Conservation (phyloP, 2,329 filamentous ascomycete genomes). For the Xylaria sp. region DNA sequence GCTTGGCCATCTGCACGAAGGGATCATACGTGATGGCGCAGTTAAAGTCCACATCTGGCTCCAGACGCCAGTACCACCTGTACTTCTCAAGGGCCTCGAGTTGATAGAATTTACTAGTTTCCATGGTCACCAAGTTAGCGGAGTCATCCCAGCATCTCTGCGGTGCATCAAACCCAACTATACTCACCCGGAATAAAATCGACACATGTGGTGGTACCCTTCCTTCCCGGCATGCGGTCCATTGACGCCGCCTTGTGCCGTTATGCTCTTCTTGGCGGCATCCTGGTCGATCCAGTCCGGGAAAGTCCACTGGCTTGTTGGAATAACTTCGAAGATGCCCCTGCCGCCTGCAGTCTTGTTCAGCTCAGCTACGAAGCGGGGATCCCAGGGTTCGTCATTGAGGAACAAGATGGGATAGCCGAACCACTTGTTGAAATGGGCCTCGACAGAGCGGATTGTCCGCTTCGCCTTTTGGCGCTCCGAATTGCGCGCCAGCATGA, state of each 20-base stretch:
- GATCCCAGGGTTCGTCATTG: conserved; percentile 51
- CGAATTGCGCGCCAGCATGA: conserved; percentile 54
- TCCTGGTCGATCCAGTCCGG: conserved; percentile 44
- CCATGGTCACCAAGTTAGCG: conserved; percentile 7
- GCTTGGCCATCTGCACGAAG: conserved; percentile 52
- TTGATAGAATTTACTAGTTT: conserved; percentile 49
- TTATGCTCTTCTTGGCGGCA: conserved; percentile 43
- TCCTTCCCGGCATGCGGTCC: conserved; percentile 48
- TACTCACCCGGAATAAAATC: conserved; percentile 52
- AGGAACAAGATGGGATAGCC: conserved; percentile 54
- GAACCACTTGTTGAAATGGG: conserved; percentile 54
- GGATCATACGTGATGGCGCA: conserved; percentile 56
- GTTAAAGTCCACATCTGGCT: conserved; percentile 51
- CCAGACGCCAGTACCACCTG: conserved; percentile 55
- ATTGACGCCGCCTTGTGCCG: conserved; percentile 41
- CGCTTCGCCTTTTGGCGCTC: conserved; percentile 48
- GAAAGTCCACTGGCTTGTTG: conserved; percentile 48
- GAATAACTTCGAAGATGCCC: conserved; percentile 51
- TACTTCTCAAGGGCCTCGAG: conserved; percentile 48
- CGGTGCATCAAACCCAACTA: conserved; percentile 26
- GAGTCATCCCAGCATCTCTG: background rate
- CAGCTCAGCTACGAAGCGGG: conserved; percentile 46
- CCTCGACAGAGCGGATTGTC: conserved; percentile 49
- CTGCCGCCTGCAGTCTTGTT: conserved; percentile 45
- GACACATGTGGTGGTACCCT: conserved; percentile 51